phyloP scores from a whole-genome alignment of 352 stramenopile genomes.

The Phytophthora nicotianae region DNA sequence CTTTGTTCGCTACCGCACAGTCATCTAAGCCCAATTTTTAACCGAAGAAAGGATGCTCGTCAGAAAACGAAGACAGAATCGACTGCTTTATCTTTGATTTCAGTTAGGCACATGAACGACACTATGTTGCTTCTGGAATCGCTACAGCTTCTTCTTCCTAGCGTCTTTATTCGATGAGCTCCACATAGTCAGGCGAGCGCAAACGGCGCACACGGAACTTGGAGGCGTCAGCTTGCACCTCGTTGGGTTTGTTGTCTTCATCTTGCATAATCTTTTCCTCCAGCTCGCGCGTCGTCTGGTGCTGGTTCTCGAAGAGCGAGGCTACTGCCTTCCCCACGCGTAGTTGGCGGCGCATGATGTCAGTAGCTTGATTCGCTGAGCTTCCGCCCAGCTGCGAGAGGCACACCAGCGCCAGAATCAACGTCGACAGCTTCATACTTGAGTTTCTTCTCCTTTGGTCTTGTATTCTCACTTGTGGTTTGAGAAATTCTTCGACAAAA shows the following conservation, averaged over 20 bases:
- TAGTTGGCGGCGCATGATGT: constrained; percentile 38
- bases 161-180: constrained; percentile 27
- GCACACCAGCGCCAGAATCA: constrained; percentile 24
- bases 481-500: constrained; percentile 11
- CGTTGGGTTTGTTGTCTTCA: constrained; percentile 30
- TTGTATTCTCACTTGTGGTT: constrained; percentile 2
- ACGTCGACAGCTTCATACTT: constrained; percentile 29
- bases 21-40: not conserved
- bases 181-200: constrained; percentile 30
- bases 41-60: not conserved
- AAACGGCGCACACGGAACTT: constrained; percentile 36
- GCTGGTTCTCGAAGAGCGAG: constrained; percentile 38
- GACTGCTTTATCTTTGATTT: constrained; percentile 9
- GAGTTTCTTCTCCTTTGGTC: constrained; percentile 1
- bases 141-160: not conserved
- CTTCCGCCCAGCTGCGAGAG: constrained; percentile 17
- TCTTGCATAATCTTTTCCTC: constrained; percentile 35
- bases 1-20: constrained; percentile 5
- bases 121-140: constrained; percentile 7
- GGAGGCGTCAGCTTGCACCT: constrained; percentile 29
- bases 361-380: constrained; percentile 23
- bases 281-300: constrained; percentile 32
- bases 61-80: not conserved
- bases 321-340: constrained; percentile 35
- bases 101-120: constrained; percentile 26